Percentiles rank a stretch among this genome's conserved stretches.
These are phyloP conservation scores for Comarum palustre DNA, from an alignment of 306 rosid species.

Conservation along the genomic window DNA sequence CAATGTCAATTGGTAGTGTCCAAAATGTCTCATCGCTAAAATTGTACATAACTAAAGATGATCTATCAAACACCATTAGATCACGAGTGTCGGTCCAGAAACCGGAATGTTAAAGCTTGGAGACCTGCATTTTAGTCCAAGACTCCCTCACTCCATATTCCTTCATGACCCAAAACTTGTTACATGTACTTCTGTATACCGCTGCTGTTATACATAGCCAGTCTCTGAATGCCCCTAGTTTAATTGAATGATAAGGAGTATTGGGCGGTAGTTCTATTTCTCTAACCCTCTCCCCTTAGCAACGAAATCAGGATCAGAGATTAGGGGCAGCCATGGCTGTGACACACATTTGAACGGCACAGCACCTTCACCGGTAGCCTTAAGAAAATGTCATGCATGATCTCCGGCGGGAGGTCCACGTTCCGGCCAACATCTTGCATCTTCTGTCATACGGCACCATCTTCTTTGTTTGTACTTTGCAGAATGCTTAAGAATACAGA, in stretches of 20 bases:
- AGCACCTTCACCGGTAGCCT: background rate
- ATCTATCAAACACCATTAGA: background rate
- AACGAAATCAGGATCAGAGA: no score
- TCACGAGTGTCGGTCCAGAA: background rate
- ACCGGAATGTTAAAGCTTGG: background rate
- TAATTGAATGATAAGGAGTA: fast-evolving
- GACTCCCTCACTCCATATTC: background rate
- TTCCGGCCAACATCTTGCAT: background rate
- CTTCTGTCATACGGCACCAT: background rate
- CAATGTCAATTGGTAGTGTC: no score
- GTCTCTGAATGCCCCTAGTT: background rate
- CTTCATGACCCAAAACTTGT: constrained; percentile 2
- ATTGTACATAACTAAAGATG: background rate
- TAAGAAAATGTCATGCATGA: background rate
- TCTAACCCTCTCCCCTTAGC: background rate
- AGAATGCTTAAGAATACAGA: background rate
- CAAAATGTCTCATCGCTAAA: background rate
- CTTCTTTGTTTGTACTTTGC: background rate
- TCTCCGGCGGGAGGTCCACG: background rate
- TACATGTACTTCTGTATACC: no score
- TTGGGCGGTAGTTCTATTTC: background rate
- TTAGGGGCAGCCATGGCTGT: no score
- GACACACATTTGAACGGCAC: no score
- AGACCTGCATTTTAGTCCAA: background rate
- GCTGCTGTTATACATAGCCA: background rate